phyloP scores from a whole-genome alignment of 805 yeast species.

The Middelhovenomyces tepae region DNA sequence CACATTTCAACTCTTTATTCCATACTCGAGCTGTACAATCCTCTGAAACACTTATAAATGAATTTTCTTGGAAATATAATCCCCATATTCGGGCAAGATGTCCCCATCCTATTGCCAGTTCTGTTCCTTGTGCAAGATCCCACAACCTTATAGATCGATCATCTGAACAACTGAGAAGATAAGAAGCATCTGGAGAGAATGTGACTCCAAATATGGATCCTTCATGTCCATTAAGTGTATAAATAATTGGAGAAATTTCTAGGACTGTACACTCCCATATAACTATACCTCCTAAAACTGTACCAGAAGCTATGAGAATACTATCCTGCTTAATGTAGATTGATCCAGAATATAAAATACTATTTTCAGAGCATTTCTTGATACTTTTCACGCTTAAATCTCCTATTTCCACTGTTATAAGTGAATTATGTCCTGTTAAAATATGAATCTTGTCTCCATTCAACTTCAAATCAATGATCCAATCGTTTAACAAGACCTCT shows the following conservation, averaged over 20 bases:
- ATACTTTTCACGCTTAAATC: conserved; percentile 25
- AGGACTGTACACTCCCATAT: conserved; percentile 47
- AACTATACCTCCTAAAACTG: conserved; percentile 81
- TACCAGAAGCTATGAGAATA: conserved; percentile 73
- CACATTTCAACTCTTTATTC: conserved; percentile 37
- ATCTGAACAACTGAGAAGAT: conserved; percentile 78
- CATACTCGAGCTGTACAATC: conserved; percentile 81
- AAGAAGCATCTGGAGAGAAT: conserved; percentile 45
- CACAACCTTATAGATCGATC: conserved; percentile 82
- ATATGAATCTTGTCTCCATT: conserved; percentile 36
- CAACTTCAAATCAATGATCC: conserved; percentile 65
- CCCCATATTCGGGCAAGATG: conserved; percentile 94
- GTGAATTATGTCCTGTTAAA: conserved; percentile 73
- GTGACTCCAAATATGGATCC: conserved; percentile 86
- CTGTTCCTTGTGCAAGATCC: conserved; percentile 47
- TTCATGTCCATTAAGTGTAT: conserved; percentile 65
- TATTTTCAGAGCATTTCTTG: conserved; percentile 53
- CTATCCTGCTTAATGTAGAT: conserved; percentile 34
- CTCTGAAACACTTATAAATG: conserved; percentile 65
- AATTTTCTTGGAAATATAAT: conserved; percentile 41
- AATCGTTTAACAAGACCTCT: conserved; percentile 49
- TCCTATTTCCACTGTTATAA: conserved; percentile 33
- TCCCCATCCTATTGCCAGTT: conserved; percentile 86
- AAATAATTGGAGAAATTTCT: conserved; percentile 34
- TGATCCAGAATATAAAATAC: conserved; percentile 82